Evolutionary conservation across 768 basidiomycete genomes (phyloP).

Genomic region (Pilatotrama ljubarskyi): DNA sequence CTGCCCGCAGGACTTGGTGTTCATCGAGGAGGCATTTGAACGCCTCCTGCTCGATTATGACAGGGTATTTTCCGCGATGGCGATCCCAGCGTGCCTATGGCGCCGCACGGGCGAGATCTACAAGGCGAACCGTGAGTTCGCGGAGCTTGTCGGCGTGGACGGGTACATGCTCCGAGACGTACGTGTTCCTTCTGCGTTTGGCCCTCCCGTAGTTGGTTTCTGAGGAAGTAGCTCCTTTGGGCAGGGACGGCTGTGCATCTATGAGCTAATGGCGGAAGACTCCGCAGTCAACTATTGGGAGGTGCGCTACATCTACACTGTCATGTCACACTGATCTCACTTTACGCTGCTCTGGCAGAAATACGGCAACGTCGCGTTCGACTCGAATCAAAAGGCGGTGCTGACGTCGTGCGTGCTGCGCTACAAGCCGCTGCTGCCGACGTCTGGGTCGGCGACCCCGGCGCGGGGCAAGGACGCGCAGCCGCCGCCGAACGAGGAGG

Average conservation of each 20-base stretch:
- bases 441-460: constrained; percentile 36
- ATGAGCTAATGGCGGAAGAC: constrained; percentile 98
- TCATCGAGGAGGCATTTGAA: constrained; percentile 98
- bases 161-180: constrained; percentile 88
- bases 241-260: constrained; percentile 90
- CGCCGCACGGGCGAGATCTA: constrained; percentile 97
- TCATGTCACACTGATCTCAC: not conserved
- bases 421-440: constrained; percentile 66
- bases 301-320: constrained; percentile 44
- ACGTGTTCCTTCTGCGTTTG: constrained; percentile 28
- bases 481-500: constrained; percentile 58
- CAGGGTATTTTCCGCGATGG: constrained; percentile 92
- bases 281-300: constrained; percentile 98
- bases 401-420: constrained; percentile 89
- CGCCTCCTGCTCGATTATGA: constrained; percentile 94
- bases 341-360: constrained; percentile 68
- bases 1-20: constrained; percentile 74
- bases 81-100: constrained; percentile 96
- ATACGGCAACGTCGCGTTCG: constrained; percentile 93
- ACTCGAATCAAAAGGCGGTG: constrained; percentile 89
- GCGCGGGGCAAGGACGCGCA: constrained; percentile 28
- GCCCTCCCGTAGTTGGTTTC: not conserved
- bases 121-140: constrained; percentile 96
- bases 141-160: constrained; percentile 85
- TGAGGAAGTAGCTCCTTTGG: not conserved